These are phyloP conservation scores for Flaveria sonorensis DNA, from an alignment of 129 eudicot genomes.

Conservation along the genomic window DNA sequence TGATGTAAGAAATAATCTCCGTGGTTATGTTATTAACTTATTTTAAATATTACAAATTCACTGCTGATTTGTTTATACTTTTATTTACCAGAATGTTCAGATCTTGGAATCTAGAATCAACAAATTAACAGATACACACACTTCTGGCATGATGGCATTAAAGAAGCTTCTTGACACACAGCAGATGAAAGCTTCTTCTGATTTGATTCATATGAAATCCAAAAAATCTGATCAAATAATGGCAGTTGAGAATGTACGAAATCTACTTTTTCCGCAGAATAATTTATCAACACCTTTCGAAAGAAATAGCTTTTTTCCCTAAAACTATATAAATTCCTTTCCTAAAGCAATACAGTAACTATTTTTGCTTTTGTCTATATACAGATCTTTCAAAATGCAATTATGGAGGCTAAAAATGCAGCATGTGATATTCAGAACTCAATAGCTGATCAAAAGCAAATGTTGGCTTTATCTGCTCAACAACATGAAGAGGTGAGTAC, in stretches of 20 bases:
- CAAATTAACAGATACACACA: conserved; percentile 52
- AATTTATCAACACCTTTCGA: too few relatives aligned
- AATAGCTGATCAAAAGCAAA: conserved; percentile 52
- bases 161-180: conserved; percentile 52
- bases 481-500: conserved; percentile 69
- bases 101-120: conserved; percentile 66
- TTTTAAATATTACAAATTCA: conserved; percentile 14
- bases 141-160: conserved; percentile 52
- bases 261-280: neutral
- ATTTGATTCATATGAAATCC: conserved; percentile 58
- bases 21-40: conserved; percentile 10
- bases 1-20: conserved; percentile 50
- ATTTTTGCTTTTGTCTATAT: conserved; percentile 1
- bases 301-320: too few relatives aligned
- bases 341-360: neutral
- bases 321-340: neutral
- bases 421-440: conserved; percentile 60
- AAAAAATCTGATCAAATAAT: conserved; percentile 49
- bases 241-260: conserved; percentile 66
- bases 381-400: conserved; percentile 63
- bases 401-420: conserved; percentile 62
- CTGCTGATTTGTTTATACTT: conserved; percentile 24
- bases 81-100: conserved; percentile 51
- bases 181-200: conserved; percentile 57
- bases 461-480: conserved; percentile 68